A percentile compares a stretch with the other conserved stretches of the same genome.
phyloP scores from a whole-genome alignment of 2,329 filamentous ascomycete species.

The Leptographium lundbergii region DNA sequence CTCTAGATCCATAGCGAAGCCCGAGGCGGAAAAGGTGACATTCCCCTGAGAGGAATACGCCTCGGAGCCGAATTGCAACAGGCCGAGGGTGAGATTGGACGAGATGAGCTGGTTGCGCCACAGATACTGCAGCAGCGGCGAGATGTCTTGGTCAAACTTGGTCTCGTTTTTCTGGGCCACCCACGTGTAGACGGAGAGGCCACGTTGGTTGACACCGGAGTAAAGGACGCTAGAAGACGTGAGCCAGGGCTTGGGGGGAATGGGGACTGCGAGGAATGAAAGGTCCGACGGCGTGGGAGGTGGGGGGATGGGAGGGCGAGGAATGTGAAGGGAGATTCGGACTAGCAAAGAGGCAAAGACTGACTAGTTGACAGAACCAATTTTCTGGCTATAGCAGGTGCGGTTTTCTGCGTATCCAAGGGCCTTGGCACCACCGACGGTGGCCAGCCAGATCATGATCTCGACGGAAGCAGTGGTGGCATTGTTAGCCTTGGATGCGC shows the following conservation, averaged over 20 bases:
- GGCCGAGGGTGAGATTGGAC: not conserved
- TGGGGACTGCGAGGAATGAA: not conserved
- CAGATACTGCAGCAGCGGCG: slow-evolving; percentile 4
- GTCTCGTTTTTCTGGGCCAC: not conserved
- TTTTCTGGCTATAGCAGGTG: not conserved
- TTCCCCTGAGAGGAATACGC: not conserved
- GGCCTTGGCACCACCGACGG: not conserved
- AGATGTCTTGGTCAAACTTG: not conserved
- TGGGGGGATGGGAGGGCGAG: not conserved
- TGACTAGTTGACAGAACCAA: not conserved
- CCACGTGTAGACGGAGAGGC: slow-evolving; percentile 1
- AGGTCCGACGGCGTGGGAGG: too few relatives aligned
- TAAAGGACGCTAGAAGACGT: not conserved
- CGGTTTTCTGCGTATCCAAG: not conserved
- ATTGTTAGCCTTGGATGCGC: not conserved
- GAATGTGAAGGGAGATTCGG: not conserved
- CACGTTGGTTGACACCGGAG: not conserved
- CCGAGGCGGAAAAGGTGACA: not conserved
- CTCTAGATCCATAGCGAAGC: not conserved
- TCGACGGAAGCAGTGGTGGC: slow-evolving; percentile 1
- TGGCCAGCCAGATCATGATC: slow-evolving; percentile 3
- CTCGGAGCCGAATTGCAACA: slow-evolving; percentile 1
- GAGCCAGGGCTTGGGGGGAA: not conserved
- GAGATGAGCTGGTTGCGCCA: slow-evolving; percentile 1
- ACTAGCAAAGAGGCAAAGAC: not conserved